These are phyloP conservation scores for Lenwebbia sp. DNA, from an alignment of 345 rosid genomes.

Conservation along the genomic window DNA sequence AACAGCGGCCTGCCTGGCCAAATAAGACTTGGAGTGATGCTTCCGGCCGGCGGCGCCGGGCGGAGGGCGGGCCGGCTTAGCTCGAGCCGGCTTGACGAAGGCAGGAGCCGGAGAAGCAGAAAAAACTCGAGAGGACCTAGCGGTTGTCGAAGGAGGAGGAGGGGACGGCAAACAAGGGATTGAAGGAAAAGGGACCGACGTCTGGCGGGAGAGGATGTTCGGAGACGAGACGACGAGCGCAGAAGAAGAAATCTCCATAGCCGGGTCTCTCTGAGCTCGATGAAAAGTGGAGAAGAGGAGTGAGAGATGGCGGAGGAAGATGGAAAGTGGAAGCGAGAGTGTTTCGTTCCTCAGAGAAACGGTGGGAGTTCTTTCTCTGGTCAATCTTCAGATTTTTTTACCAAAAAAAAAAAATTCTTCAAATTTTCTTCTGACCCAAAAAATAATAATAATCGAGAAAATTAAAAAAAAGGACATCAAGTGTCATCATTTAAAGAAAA, in stretches of 20 bases:
- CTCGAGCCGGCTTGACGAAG: background rate
- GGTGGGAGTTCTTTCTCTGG: too few species aligned
- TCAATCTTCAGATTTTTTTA: too few species aligned
- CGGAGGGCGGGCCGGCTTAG: background rate
- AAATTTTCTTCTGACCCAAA: too few species aligned
- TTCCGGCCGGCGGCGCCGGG: background rate
- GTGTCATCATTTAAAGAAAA: too few species aligned
- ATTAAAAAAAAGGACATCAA: too few species aligned
- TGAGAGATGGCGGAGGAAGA: background rate
- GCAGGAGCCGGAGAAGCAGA: background rate
- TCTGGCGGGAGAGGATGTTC: conserved; percentile 7
- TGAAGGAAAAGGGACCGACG: conserved; percentile 9
- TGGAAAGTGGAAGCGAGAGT: background rate
- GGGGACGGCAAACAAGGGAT: conserved; percentile 9
- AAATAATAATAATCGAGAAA: too few species aligned
- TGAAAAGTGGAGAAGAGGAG: background rate
- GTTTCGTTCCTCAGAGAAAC: too few species aligned
- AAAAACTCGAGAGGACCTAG: background rate
- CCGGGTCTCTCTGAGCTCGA: background rate
- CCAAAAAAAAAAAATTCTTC: too few species aligned
- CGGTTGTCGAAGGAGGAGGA: background rate
- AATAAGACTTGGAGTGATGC: conserved; percentile 45
- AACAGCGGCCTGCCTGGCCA: conserved; percentile 58
- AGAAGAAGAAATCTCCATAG: conserved; percentile 31
- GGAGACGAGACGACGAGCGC: conserved; percentile 6